Evolutionary conservation across 1,284 basidiomycete species (phyloP).

Genomic region (Ganoderma lucidum): DNA sequence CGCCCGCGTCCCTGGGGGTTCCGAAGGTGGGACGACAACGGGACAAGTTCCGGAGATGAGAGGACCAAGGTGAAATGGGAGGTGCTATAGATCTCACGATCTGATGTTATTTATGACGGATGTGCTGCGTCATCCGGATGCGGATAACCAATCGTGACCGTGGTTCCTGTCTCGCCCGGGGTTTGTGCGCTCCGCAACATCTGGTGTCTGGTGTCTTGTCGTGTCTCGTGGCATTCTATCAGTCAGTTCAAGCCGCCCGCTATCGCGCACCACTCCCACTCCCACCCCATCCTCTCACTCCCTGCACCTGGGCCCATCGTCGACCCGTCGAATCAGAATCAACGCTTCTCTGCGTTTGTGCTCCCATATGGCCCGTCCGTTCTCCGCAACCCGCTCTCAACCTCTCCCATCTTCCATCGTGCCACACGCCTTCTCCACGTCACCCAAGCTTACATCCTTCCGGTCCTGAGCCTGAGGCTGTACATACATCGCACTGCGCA

Average conservation of each 20-base stretch:
- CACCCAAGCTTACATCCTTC: conserved; percentile 2
- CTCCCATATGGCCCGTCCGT: background rate
- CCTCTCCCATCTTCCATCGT: conserved; percentile 13
- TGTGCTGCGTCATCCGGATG: conserved; percentile 25
- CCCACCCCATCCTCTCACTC: background rate
- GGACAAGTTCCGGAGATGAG: conserved; percentile 2
- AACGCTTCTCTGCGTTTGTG: background rate
- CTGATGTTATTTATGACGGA: conserved; percentile 28
- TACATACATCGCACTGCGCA: conserved; percentile 7
- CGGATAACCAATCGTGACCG: conserved; percentile 12
- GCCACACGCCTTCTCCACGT: conserved; percentile 1
- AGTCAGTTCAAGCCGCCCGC: background rate
- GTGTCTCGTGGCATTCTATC: background rate
- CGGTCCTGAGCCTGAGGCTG: background rate
- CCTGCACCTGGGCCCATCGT: background rate
- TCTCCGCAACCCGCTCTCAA: background rate
- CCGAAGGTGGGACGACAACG: background rate
- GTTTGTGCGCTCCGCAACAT: conserved; percentile 27
- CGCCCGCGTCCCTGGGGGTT: conserved; percentile 7
- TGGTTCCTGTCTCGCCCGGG: conserved; percentile 9
- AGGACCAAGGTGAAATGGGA: background rate
- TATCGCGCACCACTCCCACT: background rate
- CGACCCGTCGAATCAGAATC: background rate
- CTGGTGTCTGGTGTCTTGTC: conserved; percentile 1
- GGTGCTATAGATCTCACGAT: conserved; percentile 28